Evolutionary conservation across 176 grass and related monocot species (phyloP).

Genomic region (Olyra latifolia): DNA sequence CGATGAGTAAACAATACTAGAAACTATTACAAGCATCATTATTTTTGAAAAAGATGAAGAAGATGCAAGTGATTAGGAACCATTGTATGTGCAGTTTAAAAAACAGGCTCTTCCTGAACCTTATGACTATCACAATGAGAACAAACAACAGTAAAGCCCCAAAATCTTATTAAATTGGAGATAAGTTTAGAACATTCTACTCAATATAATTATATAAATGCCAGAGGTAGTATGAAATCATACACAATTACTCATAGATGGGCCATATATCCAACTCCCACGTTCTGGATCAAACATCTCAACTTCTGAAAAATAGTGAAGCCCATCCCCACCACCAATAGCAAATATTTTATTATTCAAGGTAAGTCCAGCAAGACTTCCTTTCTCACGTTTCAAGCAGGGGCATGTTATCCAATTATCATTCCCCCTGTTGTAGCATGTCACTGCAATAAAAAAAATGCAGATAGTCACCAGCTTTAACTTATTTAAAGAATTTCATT

Average conservation of each 20-base stretch:
- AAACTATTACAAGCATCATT: neutral
- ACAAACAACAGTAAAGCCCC: constrained; percentile 1
- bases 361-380: constrained; percentile 68
- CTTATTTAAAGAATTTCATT: constrained; percentile 28
- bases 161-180: neutral
- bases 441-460: constrained; percentile 51
- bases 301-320: constrained; percentile 60
- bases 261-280: constrained; percentile 63
- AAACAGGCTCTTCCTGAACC: neutral
- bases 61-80: neutral
- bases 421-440: constrained; percentile 54
- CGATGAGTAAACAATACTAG: neutral
- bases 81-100: constrained; percentile 24
- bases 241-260: constrained; percentile 63
- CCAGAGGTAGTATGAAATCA: neutral
- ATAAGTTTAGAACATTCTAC: constrained; percentile 9
- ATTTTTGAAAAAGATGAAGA: neutral
- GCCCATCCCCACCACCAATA: constrained; percentile 81
- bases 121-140: constrained; percentile 1
- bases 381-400: constrained; percentile 60
- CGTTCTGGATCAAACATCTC: constrained; percentile 86
- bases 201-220: constrained; percentile 24
- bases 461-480: constrained; percentile 2
- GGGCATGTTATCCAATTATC: constrained; percentile 67
- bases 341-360: constrained; percentile 76